Conservation (phyloP, 2,329 filamentous ascomycete species). For the Coniochaeta sp. region DNA sequence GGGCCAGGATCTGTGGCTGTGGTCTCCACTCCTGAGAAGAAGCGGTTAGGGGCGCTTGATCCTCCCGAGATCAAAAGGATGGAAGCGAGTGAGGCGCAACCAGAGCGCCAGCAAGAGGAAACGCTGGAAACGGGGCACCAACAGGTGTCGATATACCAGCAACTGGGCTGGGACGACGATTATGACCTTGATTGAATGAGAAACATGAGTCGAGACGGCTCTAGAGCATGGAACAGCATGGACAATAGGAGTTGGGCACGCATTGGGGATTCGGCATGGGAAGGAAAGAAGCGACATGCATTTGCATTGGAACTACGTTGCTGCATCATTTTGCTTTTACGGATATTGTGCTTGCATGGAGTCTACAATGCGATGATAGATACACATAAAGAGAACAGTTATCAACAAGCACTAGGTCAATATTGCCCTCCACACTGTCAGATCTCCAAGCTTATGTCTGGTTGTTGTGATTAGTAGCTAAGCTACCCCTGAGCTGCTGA, state of each 20-base stretch:
- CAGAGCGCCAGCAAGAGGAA: conserved; percentile 3
- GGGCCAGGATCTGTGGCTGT: conserved; percentile 6
- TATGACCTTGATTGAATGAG: conserved; percentile 23
- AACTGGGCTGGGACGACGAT: conserved; percentile 52
- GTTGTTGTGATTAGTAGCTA: no score
- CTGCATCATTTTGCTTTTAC: not conserved
- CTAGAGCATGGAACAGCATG: not conserved
- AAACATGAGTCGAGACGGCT: not conserved
- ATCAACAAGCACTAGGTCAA: not conserved
- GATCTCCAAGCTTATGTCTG: no score
- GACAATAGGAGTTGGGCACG: not conserved
- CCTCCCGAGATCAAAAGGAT: conserved; percentile 16
- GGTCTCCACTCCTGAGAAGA: conserved; percentile 3
- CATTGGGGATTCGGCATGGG: not conserved
- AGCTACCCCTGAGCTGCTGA: no score
- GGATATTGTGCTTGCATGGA: not conserved
- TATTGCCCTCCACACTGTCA: no score
- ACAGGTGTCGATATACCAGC: conserved; percentile 41
- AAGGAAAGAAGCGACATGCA: not conserved
- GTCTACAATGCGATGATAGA: not conserved
- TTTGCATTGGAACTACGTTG: not conserved
- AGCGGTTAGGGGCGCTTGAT: conserved; percentile 7
- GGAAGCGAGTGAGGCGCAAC: conserved; percentile 4
- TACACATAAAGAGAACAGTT: not conserved
- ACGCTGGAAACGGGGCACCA: conserved; percentile 13